phyloP scores from a whole-genome alignment of 202 grass and related monocot species.

The Schoenoplectus tabernaemontani region DNA sequence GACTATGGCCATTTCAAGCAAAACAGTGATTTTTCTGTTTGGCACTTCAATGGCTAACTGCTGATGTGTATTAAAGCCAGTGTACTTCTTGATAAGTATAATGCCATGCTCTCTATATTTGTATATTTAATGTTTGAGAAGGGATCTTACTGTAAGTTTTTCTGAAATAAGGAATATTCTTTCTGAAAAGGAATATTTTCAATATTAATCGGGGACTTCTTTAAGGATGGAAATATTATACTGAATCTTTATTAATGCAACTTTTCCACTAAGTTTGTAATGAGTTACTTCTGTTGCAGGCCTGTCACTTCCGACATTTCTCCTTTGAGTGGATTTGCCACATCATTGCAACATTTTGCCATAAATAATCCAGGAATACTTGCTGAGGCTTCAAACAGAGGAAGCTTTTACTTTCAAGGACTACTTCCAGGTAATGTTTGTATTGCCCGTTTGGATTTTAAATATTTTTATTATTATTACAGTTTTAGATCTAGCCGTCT shows the following conservation, averaged over 20 bases:
- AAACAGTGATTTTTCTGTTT: background rate
- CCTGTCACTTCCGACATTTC: conserved; percentile 36
- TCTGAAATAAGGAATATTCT: background rate
- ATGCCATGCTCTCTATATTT: background rate
- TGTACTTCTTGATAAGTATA: background rate
- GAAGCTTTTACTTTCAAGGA: conserved; percentile 14
- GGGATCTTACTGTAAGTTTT: background rate
- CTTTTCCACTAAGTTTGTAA: background rate
- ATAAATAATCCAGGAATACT: conserved; percentile 36
- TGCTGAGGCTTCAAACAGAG: conserved; percentile 24
- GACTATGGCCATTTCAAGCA: background rate
- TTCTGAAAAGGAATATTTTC: background rate
- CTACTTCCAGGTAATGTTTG: background rate
- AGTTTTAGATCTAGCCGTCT: background rate
- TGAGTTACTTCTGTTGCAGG: conserved; percentile 30
- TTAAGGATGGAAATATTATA: background rate
- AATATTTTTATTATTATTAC: background rate
- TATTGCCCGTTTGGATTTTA: background rate
- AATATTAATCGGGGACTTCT: background rate
- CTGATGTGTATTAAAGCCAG: background rate
- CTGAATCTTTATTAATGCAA: background rate
- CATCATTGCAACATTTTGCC: conserved; percentile 37
- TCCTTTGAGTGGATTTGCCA: conserved; percentile 43
- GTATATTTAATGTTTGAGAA: background rate
- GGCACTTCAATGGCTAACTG: background rate